Base-by-base conservation (phyloP, 2,329 filamentous ascomycete genomes). In the Aspergillus sp. region DNA sequence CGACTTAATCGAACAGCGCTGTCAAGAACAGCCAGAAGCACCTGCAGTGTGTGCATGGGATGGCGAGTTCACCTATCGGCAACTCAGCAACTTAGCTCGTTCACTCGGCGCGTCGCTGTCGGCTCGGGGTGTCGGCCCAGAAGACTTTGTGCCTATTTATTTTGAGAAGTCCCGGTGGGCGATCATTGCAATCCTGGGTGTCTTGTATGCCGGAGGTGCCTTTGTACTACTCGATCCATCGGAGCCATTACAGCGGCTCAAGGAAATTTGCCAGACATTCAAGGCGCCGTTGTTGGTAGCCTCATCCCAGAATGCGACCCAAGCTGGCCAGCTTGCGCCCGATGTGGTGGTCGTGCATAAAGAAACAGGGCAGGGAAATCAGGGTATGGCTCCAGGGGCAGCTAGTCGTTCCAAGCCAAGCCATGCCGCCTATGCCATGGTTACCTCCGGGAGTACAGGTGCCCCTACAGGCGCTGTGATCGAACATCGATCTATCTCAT, bases 21-120 rank as follows among this genome's bases (percentile, higher is more conserved):
- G 8, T 17, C 15, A 15, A 5, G 15, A 21, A 23, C 48, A 44
- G 1, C 53, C 53, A 0, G 36, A 44, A 17, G 21, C 15, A 0
- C 2, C 23, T 1, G 53, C 39, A 15, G 53, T 55, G 0, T 27
- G 39, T 55, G 53, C 53, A 2, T 55, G 53, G 53, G 38, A 55
- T 19, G 39, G 53, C 36, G 38, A 48, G 0, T 55, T 55, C 3
- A 55, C 53, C 0, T 55, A 55, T 25, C 8, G 7, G 21, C 6
- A 55, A 38, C 53, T 55, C 19, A 13, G 3, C 0, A 8, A 8
- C 4, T 19, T 47, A 0, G 2, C 53, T 15, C 21, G 8, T 0
- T 3, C 5, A 0, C 21, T 44, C 21, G 53, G 8, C 1, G 17
- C 13, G 15, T 5, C 1, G 6, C 39, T 55, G 8, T 5, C n/a